Base-by-base conservation (phyloP, 1,284 basidiomycete species). In the Leucoagaricus sp. region DNA sequence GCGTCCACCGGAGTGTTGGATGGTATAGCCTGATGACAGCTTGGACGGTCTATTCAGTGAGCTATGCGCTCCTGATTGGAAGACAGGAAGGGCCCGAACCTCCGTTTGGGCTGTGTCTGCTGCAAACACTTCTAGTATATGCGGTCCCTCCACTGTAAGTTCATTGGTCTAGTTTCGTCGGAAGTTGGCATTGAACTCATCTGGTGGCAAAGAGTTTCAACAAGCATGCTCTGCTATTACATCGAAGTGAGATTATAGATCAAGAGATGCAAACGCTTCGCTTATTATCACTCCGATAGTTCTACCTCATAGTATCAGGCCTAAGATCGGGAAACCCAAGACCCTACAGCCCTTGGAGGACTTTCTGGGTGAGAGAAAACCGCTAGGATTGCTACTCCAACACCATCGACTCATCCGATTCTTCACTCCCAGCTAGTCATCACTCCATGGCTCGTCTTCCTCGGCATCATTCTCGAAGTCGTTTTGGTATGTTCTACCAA, bases 11-110 rank as follows among this genome's bases (percentile, higher is more conserved):
- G 29, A 60, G 57, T 23, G 19, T 57, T 9, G 53, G 61, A 3
- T 66, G 64, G 64, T 65, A 61, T 53, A 61, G 61, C 47, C 60
- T 65, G 26, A 60, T 67, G 41, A 49, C 57, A 2, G 58, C 58
- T n/a, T 63, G 62, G 60, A 41, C 63, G 31, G 48, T 65, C 10
- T 65, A 63, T 36, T 61, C 63, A 8, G 17, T 61, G 12, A 61
- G 63, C 23, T 64, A 61, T 36, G 52, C 61, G 10, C 55, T 66
- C 1, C 49, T 67, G 21, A 47, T 64, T n/a, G 64, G 63, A 2
- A 41, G 54, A 19, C 62, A 63, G 36, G 48, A 57, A 23, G 62
- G 62, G 10, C 58, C 60, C 13, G 55, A 61, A 4, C 65, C 65
- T 8, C 58, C 66, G 5, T 63, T 61, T 25, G 61, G 55, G 1